Evolutionary conservation across 768 basidiomycete genomes (phyloP).

Genomic region (Cystofilobasidium capitatum): DNA sequence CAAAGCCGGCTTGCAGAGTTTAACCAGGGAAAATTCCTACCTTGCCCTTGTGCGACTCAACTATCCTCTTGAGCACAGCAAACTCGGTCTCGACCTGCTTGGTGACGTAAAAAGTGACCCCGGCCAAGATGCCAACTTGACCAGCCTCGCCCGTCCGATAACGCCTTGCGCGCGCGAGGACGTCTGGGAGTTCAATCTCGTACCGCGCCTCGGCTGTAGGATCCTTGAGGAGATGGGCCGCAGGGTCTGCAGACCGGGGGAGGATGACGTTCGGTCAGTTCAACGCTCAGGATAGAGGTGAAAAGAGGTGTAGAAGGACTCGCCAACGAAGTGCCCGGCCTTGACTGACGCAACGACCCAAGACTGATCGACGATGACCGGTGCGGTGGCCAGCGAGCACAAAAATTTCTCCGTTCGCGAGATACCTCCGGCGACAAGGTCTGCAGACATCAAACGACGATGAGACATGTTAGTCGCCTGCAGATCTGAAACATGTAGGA

Average conservation of each 20-base stretch:
- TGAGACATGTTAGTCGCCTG: background rate
- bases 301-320: constrained; percentile 33
- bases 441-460: constrained; percentile 8
- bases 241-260: constrained; percentile 48
- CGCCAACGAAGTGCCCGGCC: constrained; percentile 55
- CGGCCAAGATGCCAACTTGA: constrained; percentile 52
- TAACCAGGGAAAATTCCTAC: constrained; percentile 41
- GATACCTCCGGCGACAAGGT: constrained; percentile 59
- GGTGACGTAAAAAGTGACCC: constrained; percentile 66
- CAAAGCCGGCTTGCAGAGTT: background rate
- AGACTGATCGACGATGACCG: constrained; percentile 53
- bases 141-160: constrained; percentile 31
- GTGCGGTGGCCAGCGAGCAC: constrained; percentile 57
- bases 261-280: background rate
- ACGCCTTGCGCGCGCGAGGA: constrained; percentile 48
- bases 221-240: constrained; percentile 54
- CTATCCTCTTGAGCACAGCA: constrained; percentile 55
- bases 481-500: background rate
- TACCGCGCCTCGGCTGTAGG: constrained; percentile 56
- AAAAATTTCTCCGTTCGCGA: constrained; percentile 83
- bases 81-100: constrained; percentile 52
- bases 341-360: constrained; percentile 61
- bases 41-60: constrained; percentile 59
- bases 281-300: background rate
- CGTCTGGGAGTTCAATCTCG: constrained; percentile 54